phyloP scores from a whole-genome alignment of 306 rosid genomes.

The Cucurbita ficifolia region DNA sequence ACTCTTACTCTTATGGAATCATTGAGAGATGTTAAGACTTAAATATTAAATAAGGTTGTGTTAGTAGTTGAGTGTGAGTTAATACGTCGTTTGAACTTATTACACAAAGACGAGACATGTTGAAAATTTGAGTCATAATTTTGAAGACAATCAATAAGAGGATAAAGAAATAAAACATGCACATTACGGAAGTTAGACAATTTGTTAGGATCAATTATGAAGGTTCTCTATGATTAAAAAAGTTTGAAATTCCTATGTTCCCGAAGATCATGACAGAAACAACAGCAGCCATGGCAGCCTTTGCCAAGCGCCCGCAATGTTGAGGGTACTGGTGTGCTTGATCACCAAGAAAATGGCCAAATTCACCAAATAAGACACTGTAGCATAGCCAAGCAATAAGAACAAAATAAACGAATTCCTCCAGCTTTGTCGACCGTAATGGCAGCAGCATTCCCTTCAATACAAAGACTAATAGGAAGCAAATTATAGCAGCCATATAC shows the following conservation, averaged over 20 bases:
- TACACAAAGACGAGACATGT: too few species aligned
- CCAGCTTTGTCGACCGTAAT: slow-evolving; percentile 34
- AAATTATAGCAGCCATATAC: slow-evolving; percentile 59
- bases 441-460: slow-evolving; percentile 43
- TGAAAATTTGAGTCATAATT: too few species aligned
- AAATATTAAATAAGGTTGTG: too few species aligned
- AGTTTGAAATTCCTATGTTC: slow-evolving; percentile 1
- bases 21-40: too few species aligned
- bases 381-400: slow-evolving; percentile 48
- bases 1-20: too few species aligned
- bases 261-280: slow-evolving; percentile 57
- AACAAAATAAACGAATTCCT: slow-evolving; percentile 31
- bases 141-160: too few species aligned
- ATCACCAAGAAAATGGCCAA: slow-evolving; percentile 51
- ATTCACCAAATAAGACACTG: slow-evolving; percentile 60
- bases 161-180: too few species aligned
- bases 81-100: too few species aligned
- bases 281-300: slow-evolving; percentile 55
- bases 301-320: slow-evolving; percentile 58
- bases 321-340: slow-evolving; percentile 58
- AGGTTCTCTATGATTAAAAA: too few species aligned
- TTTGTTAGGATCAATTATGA: too few species aligned
- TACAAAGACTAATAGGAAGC: slow-evolving; percentile 43
- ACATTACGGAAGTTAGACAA: too few species aligned
- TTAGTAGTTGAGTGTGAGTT: too few species aligned